Evolutionary conservation across 2,329 filamentous ascomycete species (phyloP).

Genomic region (Pezicula rhizophila): DNA sequence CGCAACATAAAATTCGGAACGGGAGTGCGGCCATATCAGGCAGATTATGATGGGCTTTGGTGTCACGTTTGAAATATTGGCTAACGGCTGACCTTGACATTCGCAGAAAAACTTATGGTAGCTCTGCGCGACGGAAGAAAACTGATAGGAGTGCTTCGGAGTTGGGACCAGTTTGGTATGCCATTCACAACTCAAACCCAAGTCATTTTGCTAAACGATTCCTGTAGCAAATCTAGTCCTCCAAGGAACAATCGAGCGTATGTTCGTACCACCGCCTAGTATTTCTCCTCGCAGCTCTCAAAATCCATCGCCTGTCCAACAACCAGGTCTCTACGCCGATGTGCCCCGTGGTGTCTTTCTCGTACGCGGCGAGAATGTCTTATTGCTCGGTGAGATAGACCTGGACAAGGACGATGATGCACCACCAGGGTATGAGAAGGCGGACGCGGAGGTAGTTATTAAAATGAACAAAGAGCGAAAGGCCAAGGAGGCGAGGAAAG

Average conservation of each 20-base stretch:
- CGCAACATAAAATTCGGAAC: neutral
- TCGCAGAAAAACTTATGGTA: slow-evolving; percentile 84
- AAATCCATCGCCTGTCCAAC: slow-evolving; percentile 23
- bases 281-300: slow-evolving; percentile 21
- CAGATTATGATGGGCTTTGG: neutral
- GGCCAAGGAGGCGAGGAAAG: slow-evolving; percentile 59
- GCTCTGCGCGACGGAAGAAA: slow-evolving; percentile 90
- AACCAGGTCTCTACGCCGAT: slow-evolving; percentile 68
- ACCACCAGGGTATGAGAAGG: slow-evolving; percentile 60
- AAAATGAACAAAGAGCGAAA: slow-evolving; percentile 69
- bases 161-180: slow-evolving; percentile 97
- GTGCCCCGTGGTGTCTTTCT: slow-evolving; percentile 82
- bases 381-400: slow-evolving; percentile 91
- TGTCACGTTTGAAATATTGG: neutral
- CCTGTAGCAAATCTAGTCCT: slow-evolving; percentile 82
- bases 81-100: slow-evolving; percentile 16
- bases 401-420: slow-evolving; percentile 91
- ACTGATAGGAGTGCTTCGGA: slow-evolving; percentile 83
- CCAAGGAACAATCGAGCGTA: slow-evolving; percentile 84
- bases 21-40: neutral
- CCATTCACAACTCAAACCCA: slow-evolving; percentile 9
- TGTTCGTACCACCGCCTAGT: slow-evolving; percentile 54
- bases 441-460: slow-evolving; percentile 63
- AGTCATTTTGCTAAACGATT: slow-evolving; percentile 5
- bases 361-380: slow-evolving; percentile 93